phyloP scores from a whole-genome alignment of 2,329 filamentous ascomycete genomes.

The Helminthosporium solani region DNA sequence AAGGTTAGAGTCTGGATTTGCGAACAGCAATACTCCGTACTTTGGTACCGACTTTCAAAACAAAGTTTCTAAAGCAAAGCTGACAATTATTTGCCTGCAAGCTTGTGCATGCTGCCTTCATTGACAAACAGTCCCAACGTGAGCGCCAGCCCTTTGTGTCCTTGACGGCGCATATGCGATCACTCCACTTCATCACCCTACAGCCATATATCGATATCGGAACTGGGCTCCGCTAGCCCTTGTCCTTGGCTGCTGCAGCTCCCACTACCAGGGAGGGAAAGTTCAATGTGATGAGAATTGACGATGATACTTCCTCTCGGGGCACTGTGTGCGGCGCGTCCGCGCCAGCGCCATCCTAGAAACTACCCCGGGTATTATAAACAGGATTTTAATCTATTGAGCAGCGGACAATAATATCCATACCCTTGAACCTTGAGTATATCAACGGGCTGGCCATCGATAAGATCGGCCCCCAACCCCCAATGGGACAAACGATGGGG shows the following conservation, averaged over 20 bases:
- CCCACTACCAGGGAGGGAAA: not conserved
- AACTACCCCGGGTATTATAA: constrained; percentile 28
- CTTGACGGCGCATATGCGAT: not conserved
- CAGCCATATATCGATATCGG: not conserved
- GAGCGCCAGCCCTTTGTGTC: not conserved
- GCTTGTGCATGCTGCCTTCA: too few relatives aligned
- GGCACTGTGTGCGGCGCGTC: not conserved
- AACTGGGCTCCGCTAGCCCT: not conserved
- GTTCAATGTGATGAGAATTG: not conserved
- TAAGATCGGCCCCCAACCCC: constrained; percentile 9
- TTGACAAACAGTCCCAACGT: too few relatives aligned
- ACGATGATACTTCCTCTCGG: constrained; percentile 7
- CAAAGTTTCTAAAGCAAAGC: not conserved
- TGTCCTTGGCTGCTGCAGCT: constrained; percentile 3
- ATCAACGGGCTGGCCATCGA: constrained; percentile 14
- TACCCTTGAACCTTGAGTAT: constrained; percentile 11
- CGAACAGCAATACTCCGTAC: not conserved
- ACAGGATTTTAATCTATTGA: constrained; percentile 17
- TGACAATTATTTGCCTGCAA: too few relatives aligned
- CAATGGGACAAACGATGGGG: too few relatives aligned
- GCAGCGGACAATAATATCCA: not conserved
- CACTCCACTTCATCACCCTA: not conserved
- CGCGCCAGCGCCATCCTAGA: too few relatives aligned
- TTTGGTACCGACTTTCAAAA: not conserved
- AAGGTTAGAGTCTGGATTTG: not conserved